phyloP scores from a whole-genome alignment of 1,284 basidiomycete species.

The Fereydounia khargensis region DNA sequence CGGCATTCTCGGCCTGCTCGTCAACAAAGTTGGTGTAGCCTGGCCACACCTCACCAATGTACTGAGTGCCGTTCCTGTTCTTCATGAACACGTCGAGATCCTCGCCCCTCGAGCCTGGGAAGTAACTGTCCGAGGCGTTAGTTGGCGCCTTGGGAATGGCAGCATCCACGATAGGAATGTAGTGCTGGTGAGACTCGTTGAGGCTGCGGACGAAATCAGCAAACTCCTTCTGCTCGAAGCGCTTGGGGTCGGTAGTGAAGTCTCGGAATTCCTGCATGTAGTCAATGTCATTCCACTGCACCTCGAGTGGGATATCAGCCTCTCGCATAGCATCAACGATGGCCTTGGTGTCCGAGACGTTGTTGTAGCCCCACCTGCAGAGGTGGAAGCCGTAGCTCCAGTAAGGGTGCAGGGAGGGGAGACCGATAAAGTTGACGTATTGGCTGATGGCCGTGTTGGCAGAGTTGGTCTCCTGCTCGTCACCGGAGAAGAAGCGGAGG shows the following conservation, averaged over 20 bases:
- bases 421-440: constrained; percentile 39
- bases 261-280: constrained; percentile 65
- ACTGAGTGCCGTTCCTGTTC: constrained; percentile 61
- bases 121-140: too few relatives aligned
- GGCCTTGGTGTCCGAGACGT: constrained; percentile 23
- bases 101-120: constrained; percentile 40
- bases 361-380: constrained; percentile 42
- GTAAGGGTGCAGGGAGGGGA: constrained; percentile 25
- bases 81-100: constrained; percentile 42
- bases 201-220: constrained; percentile 66
- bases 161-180: constrained; percentile 59
- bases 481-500: constrained; percentile 37
- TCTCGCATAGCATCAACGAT: constrained; percentile 27
- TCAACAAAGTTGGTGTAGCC: constrained; percentile 30
- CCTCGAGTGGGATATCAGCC: constrained; percentile 66
- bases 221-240: constrained; percentile 66
- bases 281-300: constrained; percentile 78
- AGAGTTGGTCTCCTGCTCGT: constrained; percentile 9
- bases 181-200: constrained; percentile 60
- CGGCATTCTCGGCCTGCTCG: constrained; percentile 20
- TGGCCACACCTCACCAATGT: constrained; percentile 64
- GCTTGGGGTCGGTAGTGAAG: constrained; percentile 69
- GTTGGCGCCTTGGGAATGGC: constrained; percentile 20
- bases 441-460: constrained; percentile 35
- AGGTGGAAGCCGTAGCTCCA: constrained; percentile 47